Evolutionary conservation across 371 early-diverging fungal species (phyloP), one percentile per base, ranked within the genome.

Genomic region (Lichtheimia ramosa): DNA sequence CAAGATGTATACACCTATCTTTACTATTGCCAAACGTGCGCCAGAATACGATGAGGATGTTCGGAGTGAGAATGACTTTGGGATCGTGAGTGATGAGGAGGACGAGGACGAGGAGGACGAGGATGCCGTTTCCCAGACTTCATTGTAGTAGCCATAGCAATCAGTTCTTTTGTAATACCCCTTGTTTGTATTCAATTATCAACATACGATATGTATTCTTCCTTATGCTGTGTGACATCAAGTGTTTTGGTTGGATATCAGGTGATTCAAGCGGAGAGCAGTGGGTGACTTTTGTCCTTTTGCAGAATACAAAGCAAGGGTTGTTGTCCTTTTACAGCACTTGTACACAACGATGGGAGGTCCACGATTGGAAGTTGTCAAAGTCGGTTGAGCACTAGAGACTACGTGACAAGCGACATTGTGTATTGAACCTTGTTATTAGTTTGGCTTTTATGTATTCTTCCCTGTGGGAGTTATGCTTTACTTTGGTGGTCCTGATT

Each of bases 31-130:
- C 40, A 81, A 88, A 25, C 74, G 63, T 27, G 83, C 86, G 18
- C 91, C 92, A 1, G 85, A 83, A 48, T 90, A 86, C 60, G 83
- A 82, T 43, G 83, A 80, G 21, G 88, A 87, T 54, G 79, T 83
- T 8, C 69, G 81, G 0, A 78, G 76, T 48, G 78, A 78, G 46
- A 69, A 78, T 51, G 81, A 81, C 53, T 81, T 81, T 68, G 81
- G 81, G 13, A 61, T 81, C 3, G 52, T 81, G 20, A 78, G 78
- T 54, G 78, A 77, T 54, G 78, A 81, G 20, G 77, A 81, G 21
- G 57, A 53, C 5, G 61, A 66, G n/a, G 57, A 62, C 42, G 60
- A 51, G n/a, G 61, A 57, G 18, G 7, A 18, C 13, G n/a, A 25
- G 5, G 46, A 34, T 34, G 34, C 34, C 34, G 34, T 34, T 34